phyloP scores from a whole-genome alignment of 306 rosid genomes.

The Ormosia emarginata region DNA sequence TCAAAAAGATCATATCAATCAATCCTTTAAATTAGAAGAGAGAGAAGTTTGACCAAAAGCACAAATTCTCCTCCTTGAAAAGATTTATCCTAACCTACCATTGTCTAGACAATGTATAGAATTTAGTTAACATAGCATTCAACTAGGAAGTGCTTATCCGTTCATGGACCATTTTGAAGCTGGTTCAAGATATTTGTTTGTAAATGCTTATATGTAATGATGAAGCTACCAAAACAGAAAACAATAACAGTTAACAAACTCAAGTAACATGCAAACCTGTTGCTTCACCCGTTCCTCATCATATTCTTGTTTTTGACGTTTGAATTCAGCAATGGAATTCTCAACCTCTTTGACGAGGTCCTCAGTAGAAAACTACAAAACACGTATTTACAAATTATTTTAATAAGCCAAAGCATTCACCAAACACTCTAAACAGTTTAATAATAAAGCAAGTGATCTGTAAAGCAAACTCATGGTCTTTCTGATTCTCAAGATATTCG shows the following conservation, averaged over 20 bases:
- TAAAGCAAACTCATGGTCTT: too few relatives aligned
- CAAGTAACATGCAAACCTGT: conserved; percentile 55
- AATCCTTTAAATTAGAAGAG: background rate
- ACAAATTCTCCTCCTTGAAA: background rate
- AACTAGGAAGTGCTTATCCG: background rate
- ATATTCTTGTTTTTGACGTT: conserved; percentile 75
- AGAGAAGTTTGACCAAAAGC: background rate
- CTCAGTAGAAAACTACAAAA: conserved; percentile 67
- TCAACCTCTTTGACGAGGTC: conserved; percentile 89
- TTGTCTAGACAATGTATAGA: background rate
- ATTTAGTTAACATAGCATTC: background rate
- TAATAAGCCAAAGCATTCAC: conserved; percentile 4
- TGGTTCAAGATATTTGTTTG: background rate
- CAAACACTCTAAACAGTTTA: background rate
- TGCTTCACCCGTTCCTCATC: conserved; percentile 82
- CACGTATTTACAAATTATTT: background rate
- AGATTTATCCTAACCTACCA: conserved; percentile 9
- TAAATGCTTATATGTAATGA: conserved; percentile 4
- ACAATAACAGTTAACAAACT: background rate
- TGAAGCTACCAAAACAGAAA: background rate
- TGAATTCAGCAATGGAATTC: conserved; percentile 80
- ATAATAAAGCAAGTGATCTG: conserved; percentile 7
- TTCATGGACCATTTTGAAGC: conserved; percentile 4
- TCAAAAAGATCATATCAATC: background rate
- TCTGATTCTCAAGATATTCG: too few relatives aligned